phyloP scores from a whole-genome alignment of 495 filamentous ascomycete genomes.

The Opeltia flavorubescens region DNA sequence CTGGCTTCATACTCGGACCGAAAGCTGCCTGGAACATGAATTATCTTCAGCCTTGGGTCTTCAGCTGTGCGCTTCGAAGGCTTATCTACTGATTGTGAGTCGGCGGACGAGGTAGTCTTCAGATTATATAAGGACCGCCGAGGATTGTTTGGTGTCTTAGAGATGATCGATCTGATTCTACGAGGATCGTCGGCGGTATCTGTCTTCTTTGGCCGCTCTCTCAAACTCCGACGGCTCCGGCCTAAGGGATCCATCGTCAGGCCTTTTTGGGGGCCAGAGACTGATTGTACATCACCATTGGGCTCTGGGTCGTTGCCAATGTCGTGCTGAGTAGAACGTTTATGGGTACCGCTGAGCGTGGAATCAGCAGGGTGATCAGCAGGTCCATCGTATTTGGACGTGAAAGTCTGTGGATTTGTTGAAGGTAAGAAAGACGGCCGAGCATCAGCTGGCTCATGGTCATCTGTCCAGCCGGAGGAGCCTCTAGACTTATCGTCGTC shows the following conservation, averaged over 20 bases:
- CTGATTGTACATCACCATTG: not conserved
- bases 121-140: not conserved
- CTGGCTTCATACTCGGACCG: constrained; percentile 5
- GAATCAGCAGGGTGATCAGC: constrained; percentile 7
- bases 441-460: constrained; percentile 3
- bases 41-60: not conserved
- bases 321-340: constrained; percentile 9
- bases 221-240: not conserved
- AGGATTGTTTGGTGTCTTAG: not conserved
- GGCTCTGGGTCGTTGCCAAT: constrained; percentile 1
- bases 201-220: not conserved
- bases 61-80: constrained; percentile 1
- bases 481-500: not conserved
- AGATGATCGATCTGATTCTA: not conserved
- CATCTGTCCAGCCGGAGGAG: not conserved
- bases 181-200: not conserved
- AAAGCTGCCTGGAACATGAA: constrained; percentile 14
- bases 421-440: constrained; percentile 2
- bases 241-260: not conserved
- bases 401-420: constrained; percentile 1
- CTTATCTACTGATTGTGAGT: constrained; percentile 7
- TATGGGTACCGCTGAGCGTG: not conserved
- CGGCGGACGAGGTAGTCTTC: constrained; percentile 1
- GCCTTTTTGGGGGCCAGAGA: constrained; percentile 4
- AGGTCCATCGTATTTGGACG: constrained; percentile 13